These are phyloP conservation scores for Tetracladium maxilliforme DNA, from an alignment of 2,329 filamentous ascomycete genomes.

Conservation along the genomic window DNA sequence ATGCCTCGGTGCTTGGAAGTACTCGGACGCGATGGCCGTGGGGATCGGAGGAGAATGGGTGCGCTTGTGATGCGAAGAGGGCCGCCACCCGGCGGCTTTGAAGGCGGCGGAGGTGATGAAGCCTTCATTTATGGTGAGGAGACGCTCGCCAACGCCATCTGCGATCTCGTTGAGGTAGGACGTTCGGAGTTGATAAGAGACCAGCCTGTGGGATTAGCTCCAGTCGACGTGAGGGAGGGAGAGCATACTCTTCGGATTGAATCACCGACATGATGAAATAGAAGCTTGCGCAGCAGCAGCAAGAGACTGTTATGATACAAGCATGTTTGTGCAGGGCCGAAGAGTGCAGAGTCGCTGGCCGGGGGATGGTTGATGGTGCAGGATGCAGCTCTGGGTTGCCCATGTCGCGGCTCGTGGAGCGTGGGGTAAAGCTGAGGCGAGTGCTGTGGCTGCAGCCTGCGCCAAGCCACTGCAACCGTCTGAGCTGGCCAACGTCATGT, in stretches of 20 bases:
- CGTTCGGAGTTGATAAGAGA: slow-evolving; percentile 68
- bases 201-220: slow-evolving; percentile 37
- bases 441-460: too few relatives aligned
- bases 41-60: slow-evolving; percentile 80
- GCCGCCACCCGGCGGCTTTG: slow-evolving; percentile 68
- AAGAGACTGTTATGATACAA: too few relatives aligned
- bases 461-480: too few relatives aligned
- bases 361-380: too few relatives aligned
- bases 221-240: not conserved
- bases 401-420: too few relatives aligned
- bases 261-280: slow-evolving; percentile 18
- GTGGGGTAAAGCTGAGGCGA: too few relatives aligned
- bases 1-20: slow-evolving; percentile 58
- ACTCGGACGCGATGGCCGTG: slow-evolving; percentile 68
- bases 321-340: too few relatives aligned
- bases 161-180: slow-evolving; percentile 69
- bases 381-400: too few relatives aligned
- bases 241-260: slow-evolving; percentile 18
- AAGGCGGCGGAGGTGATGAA: slow-evolving; percentile 71
- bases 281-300: too few relatives aligned
- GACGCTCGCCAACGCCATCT: slow-evolving; percentile 71
- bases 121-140: slow-evolving; percentile 67
- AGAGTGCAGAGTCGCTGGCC: too few relatives aligned
- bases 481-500: too few relatives aligned
- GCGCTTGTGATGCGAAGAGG: slow-evolving; percentile 63